Conservation (phyloP, 1,284 basidiomycete species). For the Neonothopanus nambi region DNA sequence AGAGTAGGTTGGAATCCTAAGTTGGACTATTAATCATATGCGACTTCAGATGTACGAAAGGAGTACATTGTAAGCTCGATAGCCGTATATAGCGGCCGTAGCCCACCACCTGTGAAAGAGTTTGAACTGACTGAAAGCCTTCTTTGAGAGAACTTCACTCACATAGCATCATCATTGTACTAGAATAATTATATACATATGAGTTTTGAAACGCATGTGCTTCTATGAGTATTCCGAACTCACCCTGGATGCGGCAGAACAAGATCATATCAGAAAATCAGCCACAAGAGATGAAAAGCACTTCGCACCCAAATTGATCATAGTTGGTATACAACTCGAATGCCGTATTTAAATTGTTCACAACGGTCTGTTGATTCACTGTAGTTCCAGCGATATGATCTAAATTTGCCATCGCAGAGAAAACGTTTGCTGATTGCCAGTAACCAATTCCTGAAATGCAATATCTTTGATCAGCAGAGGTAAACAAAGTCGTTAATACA, state of each 20-base stretch:
- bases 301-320: constrained; percentile 39
- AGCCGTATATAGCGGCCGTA: constrained; percentile 47
- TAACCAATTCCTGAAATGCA: constrained; percentile 39
- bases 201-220: no score
- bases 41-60: background rate
- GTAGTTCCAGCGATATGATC: constrained; percentile 37
- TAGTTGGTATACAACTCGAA: constrained; percentile 39
- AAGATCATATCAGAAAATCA: no score
- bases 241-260: no score
- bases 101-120: constrained; percentile 46
- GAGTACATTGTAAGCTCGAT: constrained; percentile 40
- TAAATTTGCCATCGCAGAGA: constrained; percentile 46
- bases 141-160: constrained; percentile 13
- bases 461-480: background rate
- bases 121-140: background rate
- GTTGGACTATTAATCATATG: background rate
- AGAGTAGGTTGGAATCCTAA: constrained; percentile 36
- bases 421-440: constrained; percentile 52
- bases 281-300: constrained; percentile 4
- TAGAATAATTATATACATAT: background rate
- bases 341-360: constrained; percentile 41
- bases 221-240: no score
- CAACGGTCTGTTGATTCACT: constrained; percentile 36
- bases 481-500: background rate
- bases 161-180: constrained; percentile 51